Conservation (phyloP, 495 filamentous ascomycete species). For the Lasiosphaeris hirsuta region DNA sequence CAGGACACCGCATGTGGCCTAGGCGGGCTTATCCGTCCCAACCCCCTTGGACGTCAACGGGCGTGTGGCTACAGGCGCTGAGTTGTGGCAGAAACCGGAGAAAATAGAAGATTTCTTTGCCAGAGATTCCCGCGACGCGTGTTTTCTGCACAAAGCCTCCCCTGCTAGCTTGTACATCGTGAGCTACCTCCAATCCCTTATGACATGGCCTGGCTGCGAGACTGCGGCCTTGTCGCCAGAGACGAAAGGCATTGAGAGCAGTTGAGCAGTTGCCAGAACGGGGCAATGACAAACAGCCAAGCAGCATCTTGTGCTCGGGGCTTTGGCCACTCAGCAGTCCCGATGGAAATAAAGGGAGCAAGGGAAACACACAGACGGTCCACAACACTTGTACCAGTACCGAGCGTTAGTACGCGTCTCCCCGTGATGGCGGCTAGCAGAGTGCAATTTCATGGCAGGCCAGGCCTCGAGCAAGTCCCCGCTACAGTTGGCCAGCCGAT, state of each 20-base stretch:
- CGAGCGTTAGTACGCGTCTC: too few relatives aligned
- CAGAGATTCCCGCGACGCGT: neutral
- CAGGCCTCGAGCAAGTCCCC: too few relatives aligned
- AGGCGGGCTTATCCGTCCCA: neutral
- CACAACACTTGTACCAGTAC: too few relatives aligned
- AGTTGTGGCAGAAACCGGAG: conserved; percentile 5
- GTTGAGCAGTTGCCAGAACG: too few relatives aligned
- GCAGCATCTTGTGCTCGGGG: too few relatives aligned
- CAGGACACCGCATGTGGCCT: conserved; percentile 8
- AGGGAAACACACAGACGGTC: too few relatives aligned
- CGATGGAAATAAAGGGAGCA: too few relatives aligned
- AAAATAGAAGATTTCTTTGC: neutral
- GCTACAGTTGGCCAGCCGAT: neutral
- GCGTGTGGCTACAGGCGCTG: conserved; percentile 12
- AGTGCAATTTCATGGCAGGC: too few relatives aligned
- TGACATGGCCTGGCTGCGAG: neutral
- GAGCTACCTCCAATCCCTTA: conserved; percentile 2
- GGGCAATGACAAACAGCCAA: too few relatives aligned
- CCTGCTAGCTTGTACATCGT: conserved; percentile 1
- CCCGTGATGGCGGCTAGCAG: too few relatives aligned
- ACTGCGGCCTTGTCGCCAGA: conserved; percentile 7
- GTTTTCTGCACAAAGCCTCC: neutral
- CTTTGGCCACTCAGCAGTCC: too few relatives aligned
- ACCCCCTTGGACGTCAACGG: neutral
- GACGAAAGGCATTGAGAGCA: neutral